Base-by-base conservation (phyloP, 805 yeast genomes). In the Barnettozyma siamensis region DNA sequence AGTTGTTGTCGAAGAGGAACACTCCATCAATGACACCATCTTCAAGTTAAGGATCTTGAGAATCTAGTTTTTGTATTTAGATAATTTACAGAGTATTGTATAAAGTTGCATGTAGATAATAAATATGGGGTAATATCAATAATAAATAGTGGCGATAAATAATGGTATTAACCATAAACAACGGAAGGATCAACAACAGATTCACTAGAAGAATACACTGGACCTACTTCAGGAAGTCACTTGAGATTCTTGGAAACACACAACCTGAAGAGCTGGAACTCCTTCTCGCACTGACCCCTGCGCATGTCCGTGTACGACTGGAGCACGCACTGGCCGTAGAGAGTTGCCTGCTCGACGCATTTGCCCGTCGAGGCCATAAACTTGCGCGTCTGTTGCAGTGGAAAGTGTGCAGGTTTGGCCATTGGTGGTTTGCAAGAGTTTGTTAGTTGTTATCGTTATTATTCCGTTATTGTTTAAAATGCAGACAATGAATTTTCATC, bases 1-100 rank as follows among this genome's bases (percentile, higher is more conserved):
- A 20, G 72, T 85, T 42, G 76, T 93, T 51, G 88, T 83, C 44
- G 95, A 88, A 55, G 98, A 91, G 67, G 95, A 88, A 58, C 94
- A 88, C 63, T 65, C 73, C 48, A 80, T 78, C 64, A 86, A 85
- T 54, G 95, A 86, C 50, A 82, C 95, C 38, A 66, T 76, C 39
- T 80, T 89, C 70, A 73, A 75, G 48, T 73, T 89, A 65, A 80
- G 94, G 64, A 75, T 89, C 60, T 74, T 88, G 64, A 80, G 71
- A 63, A 62, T 88, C 45, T 80, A 69, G 24, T 21, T 21, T 11
- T 18, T 31, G 36, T 38, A 28, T 38, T 33, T 28, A 33, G 33
- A 28, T 16, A 41, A 19, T 33, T 17, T 21, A 41, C 31, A 33
- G 32, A 18, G 21, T n/a, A 11, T 4, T 5, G 12, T 17, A 18